Conservation (phyloP, 2,329 filamentous ascomycete genomes). For the Exophiala viscosa region DNA sequence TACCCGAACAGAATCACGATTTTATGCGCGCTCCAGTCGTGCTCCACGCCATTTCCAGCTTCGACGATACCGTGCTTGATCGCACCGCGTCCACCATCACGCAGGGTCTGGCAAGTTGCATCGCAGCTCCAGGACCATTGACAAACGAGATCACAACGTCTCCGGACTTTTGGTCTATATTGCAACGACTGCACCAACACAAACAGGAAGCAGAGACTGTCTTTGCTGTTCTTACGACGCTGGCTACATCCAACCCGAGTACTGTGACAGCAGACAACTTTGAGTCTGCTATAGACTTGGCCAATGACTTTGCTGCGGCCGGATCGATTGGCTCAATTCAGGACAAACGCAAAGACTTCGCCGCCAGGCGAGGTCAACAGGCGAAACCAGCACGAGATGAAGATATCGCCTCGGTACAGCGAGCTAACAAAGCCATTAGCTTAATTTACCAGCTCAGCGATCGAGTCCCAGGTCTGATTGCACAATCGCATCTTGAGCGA, state of each 20-base stretch:
- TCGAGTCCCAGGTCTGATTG: conserved; percentile 80
- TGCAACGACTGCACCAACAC: conserved; percentile 69
- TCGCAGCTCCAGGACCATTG: conserved; percentile 71
- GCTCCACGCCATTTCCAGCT: conserved; percentile 83
- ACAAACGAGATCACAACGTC: conserved; percentile 93
- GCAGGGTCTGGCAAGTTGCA: conserved; percentile 74
- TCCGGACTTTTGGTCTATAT: conserved; percentile 92
- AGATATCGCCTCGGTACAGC: conserved; percentile 68
- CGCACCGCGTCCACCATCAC: conserved; percentile 73
- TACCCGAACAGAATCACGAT: conserved; percentile 65
- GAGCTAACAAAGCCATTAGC: conserved; percentile 75
- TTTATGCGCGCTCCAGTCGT: conserved; percentile 90
- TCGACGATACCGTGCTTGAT: conserved; percentile 72
- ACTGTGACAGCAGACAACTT: conserved; percentile 95
- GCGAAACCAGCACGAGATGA: conserved; percentile 37
- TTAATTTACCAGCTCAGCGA: conserved; percentile 78
- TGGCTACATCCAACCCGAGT: conserved; percentile 67
- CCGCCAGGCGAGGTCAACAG: conserved; percentile 26
- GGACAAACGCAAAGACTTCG: conserved; percentile 28
- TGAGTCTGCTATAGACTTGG: conserved; percentile 74
- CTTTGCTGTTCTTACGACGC: conserved; percentile 80
- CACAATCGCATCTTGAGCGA: conserved; percentile 86
- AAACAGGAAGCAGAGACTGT: conserved; percentile 70
- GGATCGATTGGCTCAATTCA: conserved; percentile 55
- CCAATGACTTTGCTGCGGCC: conserved; percentile 85